A percentile compares a stretch with the other conserved stretches of the same genome.
These are phyloP conservation scores for Penicillium waksmanii DNA, from an alignment of 495 filamentous ascomycete genomes.

Conservation along the genomic window DNA sequence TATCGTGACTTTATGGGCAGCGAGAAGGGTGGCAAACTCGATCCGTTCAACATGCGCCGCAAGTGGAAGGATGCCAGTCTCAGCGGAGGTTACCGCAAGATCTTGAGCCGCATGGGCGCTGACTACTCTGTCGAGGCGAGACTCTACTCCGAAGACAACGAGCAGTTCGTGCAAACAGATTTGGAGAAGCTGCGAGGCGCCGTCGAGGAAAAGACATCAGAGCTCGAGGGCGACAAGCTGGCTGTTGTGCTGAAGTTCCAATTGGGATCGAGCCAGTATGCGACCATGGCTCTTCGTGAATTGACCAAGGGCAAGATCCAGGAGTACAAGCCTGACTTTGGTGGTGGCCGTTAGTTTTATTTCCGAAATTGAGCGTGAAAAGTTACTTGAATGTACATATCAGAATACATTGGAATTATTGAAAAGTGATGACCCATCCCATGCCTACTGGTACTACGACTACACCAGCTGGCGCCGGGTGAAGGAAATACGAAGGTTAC, in stretches of 20 bases:
- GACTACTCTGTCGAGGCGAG: constrained; percentile 68
- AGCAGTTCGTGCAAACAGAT: constrained; percentile 89
- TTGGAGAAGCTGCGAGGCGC: constrained; percentile 54
- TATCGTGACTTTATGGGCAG: constrained; percentile 84
- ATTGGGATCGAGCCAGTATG: constrained; percentile 85
- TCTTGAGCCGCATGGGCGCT: constrained; percentile 66
- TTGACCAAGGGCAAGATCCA: constrained; percentile 71
- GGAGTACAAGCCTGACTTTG: constrained; percentile 68
- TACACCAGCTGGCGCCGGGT: too few species aligned
- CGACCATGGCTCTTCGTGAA: constrained; percentile 91
- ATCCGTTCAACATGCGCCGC: constrained; percentile 87
- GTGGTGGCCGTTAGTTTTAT: constrained; percentile 42
- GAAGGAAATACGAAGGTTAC: too few species aligned
- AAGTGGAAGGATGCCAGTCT: constrained; percentile 83
- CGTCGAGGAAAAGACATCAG: constrained; percentile 7
- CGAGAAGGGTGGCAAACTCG: constrained; percentile 71
- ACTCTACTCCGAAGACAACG: constrained; percentile 67
- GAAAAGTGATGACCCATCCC: too few species aligned
- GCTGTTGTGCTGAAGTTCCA: constrained; percentile 86
- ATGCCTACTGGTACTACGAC: too few species aligned
- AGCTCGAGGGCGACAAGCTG: constrained; percentile 55
- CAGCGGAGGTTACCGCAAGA: constrained; percentile 84
- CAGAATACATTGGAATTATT: too few species aligned
- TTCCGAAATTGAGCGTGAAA: not conserved
- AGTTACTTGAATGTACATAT: not conserved